Evolutionary conservation across 257 asterid species (phyloP), one percentile per base, ranked within the genome.

Genomic region (Galeopsis tetrahit): DNA sequence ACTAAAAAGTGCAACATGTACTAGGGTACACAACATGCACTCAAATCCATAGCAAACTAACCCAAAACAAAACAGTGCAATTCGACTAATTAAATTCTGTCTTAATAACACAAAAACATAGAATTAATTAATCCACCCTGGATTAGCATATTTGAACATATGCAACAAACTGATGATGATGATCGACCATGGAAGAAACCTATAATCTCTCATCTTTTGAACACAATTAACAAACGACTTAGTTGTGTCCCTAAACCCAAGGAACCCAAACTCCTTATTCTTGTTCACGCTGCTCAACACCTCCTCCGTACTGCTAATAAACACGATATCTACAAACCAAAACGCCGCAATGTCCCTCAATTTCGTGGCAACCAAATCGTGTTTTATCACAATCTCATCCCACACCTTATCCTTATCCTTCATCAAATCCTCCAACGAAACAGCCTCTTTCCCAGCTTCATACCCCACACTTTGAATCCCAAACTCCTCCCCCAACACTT

Each of bases 221-320:
- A 86, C 84, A 79, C 88, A 80, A 4, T 86, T 76, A 72, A 85
- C 75, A 69, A 86, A 90, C 0, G 91, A 80, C 52, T 79, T 86
- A 31, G 81, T 83, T n/a, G 90, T 75, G 73, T 88, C 90, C 77
- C 95, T 81, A 51, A 90, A 90, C 11, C 93, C 96, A 72, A 86
- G 13, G 69, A 90, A 88, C 31, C 96, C 96, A 38, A 86, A 88
- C 74, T 86, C 95, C 84, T 84, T 90, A 48, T 89, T 90, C 87
- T 90, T 90, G 78, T 88, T 88, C 96, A 85, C 86, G 69, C 86
- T 85, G 69, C 84, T 84, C 73, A 90, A 51, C 2, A 84, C 10
- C 65, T 79, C 79, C 67, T 71, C 28, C 28, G 28, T 21, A 21
- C 28, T 81, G 61, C 48, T 57, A 65, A 68, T 42, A 44, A 86